Conservation (phyloP, 106 monocot species). For the Chionographis japonica region DNA sequence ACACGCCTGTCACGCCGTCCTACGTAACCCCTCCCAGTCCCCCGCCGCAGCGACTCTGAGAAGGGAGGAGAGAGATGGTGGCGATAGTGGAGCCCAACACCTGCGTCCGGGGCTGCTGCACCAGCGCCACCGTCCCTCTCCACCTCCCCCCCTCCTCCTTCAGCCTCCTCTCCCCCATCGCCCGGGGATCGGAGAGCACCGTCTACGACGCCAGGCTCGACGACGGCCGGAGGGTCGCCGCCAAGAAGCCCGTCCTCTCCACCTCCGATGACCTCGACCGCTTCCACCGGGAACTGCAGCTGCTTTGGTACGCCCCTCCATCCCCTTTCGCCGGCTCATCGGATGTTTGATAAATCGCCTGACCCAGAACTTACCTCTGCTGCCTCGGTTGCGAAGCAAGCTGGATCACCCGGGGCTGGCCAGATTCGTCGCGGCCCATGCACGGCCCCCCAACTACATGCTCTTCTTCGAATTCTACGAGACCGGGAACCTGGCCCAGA, state of each 20-base stretch:
- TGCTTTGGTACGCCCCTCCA: slow-evolving; percentile 48
- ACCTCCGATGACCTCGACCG: slow-evolving; percentile 88
- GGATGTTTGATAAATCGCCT: no score
- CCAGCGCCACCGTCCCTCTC: slow-evolving; percentile 59
- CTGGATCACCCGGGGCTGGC: slow-evolving; percentile 80
- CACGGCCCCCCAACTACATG: slow-evolving; percentile 83
- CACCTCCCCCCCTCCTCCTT: slow-evolving; percentile 63
- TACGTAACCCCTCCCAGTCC: no score
- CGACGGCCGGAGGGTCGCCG: slow-evolving; percentile 60
- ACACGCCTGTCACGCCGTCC: no score
- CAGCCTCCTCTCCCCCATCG: slow-evolving; percentile 66
- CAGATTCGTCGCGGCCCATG: slow-evolving; percentile 71
- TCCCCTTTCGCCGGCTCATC: not conserved
- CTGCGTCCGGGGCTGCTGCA: slow-evolving; percentile 90
- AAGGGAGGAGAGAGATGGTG: slow-evolving; percentile 6
- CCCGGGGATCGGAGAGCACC: slow-evolving; percentile 82
- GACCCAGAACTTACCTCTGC: not conserved
- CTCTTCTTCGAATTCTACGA: slow-evolving; percentile 88
- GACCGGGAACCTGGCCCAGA: slow-evolving; percentile 58
- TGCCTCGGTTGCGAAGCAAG: slow-evolving; percentile 25
- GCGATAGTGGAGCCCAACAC: slow-evolving; percentile 41
- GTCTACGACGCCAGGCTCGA: slow-evolving; percentile 61
- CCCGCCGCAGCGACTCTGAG: no score
- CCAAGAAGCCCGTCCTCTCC: slow-evolving; percentile 87
- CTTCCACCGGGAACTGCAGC: slow-evolving; percentile 79